A percentile compares a stretch with the other conserved stretches of the same genome.
phyloP scores from a whole-genome alignment of 306 rosid species.

The Pueraria montana region DNA sequence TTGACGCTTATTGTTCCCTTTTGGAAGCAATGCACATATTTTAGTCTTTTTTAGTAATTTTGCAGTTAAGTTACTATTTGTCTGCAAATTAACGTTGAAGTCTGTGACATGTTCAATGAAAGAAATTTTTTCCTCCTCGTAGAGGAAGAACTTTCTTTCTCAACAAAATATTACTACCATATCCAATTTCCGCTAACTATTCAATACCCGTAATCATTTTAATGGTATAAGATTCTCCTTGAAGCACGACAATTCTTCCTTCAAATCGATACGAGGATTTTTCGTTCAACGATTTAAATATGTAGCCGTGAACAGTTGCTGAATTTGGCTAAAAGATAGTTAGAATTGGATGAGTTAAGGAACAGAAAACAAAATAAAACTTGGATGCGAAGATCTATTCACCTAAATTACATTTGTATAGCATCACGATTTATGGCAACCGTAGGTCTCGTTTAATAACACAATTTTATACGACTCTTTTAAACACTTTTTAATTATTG shows the following conservation, averaged over 20 bases:
- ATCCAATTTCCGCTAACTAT: conserved; percentile 18
- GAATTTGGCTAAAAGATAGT: conserved; percentile 25
- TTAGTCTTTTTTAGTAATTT: too few species aligned
- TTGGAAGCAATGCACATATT: not conserved
- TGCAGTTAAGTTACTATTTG: not conserved
- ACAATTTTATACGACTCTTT: too few species aligned
- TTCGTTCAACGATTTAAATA: not conserved
- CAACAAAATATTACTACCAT: not conserved
- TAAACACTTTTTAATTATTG: too few species aligned
- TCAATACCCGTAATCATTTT: not conserved
- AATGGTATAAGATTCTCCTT: not conserved
- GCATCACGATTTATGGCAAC: conserved; percentile 11
- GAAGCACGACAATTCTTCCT: not conserved
- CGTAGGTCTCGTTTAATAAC: too few species aligned
- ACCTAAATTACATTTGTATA: not conserved
- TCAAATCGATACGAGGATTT: not conserved
- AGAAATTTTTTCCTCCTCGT: not conserved
- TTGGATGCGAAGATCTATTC: not conserved
- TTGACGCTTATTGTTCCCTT: not conserved
- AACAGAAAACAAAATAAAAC: not conserved
- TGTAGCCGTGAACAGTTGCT: not conserved
- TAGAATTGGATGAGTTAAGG: not conserved
- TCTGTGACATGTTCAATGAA: not conserved
- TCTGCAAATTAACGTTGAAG: not conserved
- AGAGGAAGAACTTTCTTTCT: not conserved